phyloP scores from a whole-genome alignment of 1,284 basidiomycete species.

The Gomphus sp. region DNA sequence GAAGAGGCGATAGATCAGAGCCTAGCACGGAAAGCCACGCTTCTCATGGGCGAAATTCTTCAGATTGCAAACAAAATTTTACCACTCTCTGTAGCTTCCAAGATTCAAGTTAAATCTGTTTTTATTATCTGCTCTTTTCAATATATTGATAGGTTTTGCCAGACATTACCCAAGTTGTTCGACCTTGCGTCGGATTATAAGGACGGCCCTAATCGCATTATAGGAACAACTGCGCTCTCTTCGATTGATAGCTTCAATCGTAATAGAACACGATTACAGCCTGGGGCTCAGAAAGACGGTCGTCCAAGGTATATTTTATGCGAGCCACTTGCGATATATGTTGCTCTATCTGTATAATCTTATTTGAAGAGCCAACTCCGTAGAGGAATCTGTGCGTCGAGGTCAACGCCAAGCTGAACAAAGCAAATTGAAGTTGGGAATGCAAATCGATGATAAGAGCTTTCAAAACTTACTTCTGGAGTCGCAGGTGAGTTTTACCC shows the following conservation, averaged over 20 bases:
- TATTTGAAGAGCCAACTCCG: constrained; percentile 63
- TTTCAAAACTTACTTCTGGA: constrained; percentile 81
- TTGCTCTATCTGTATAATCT: background rate
- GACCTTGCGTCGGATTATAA: constrained; percentile 69
- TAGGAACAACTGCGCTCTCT: constrained; percentile 79
- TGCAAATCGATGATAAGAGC: constrained; percentile 89
- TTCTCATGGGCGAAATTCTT: constrained; percentile 88
- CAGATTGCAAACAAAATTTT: constrained; percentile 84
- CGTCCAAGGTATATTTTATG: constrained; percentile 44
- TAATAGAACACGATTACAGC: constrained; percentile 62
- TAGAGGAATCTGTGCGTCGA: constrained; percentile 79
- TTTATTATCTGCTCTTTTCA: background rate
- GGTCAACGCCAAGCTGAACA: constrained; percentile 90
- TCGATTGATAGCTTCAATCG: constrained; percentile 90
- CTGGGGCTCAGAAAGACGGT: constrained; percentile 38
- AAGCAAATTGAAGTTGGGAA: constrained; percentile 77
- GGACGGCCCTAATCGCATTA: constrained; percentile 63
- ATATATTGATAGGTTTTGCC: constrained; percentile 5
- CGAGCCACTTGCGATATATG: background rate
- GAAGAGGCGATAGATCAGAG: constrained; percentile 67
- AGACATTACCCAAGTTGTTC: constrained; percentile 86
- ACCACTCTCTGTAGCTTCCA: constrained; percentile 76
- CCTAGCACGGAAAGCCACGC: constrained; percentile 78
- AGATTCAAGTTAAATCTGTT: constrained; percentile 55
- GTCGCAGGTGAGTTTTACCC: constrained; percentile 53